Evolutionary conservation across 129 eudicot species (phyloP), one percentile per base, ranked within the genome.

Genomic region (Pittosporum tobira): DNA sequence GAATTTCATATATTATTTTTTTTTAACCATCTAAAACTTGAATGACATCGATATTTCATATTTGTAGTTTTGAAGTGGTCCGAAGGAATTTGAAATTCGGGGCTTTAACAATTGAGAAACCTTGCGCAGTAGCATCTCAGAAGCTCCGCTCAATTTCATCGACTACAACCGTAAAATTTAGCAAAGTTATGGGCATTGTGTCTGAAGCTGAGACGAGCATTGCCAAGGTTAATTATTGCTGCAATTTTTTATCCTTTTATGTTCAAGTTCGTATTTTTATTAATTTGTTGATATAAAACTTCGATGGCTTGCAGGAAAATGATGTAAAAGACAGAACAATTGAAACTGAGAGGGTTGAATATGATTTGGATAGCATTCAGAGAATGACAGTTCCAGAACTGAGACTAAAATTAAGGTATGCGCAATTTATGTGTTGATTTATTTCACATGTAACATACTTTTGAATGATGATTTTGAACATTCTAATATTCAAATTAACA

Each of bases 11-110:
- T 7, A 20, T 16, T 11, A 20, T 7, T 31, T 16, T 11, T 21
- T 2, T 11, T 28, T 0, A 67, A 22, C 6, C 20, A 18, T 12
- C 24, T 48, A 19, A 14, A 5, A 13, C 27, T 46, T 25, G 11
- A 18, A 57, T 0, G 45, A 38, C 27, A 25, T n/a, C n/a, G n/a
- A n/a, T n/a, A n/a, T n/a, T n/a, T n/a, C n/a, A 3, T 22, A 31
- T 64, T 54, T 47, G 30, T 50, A 55, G 65, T 18, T 23, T 30
- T 63, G 60, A 65, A 47, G 76, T 37, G 37, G 44, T 31, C 21
- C 66, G 14, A 36, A 57, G 65, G 36, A 34, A 9, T 28, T 29
- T 61, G 19, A 56, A 19, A 13, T 10, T 63, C 20, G 24, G 7
- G 20, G 8, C 3, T 21, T 27, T 19, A 20, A 40, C 46, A 25